Percentiles rank a stretch among this genome's conserved stretches.
Conservation (phyloP, 495 filamentous ascomycete genomes). For the Halenospora varia region DNA sequence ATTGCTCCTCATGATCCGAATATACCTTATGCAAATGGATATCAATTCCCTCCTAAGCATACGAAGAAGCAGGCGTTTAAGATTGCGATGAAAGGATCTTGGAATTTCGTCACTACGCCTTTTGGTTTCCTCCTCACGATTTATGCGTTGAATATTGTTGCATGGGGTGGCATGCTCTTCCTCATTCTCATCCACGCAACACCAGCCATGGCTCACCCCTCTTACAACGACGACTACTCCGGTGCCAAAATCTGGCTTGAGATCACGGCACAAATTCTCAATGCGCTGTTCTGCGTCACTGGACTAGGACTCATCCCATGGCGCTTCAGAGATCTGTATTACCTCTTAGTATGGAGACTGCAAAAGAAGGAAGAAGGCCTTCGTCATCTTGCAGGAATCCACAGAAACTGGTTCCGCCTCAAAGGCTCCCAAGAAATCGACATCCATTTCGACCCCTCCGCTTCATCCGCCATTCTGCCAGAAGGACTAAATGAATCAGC, state of each 20-base stretch:
- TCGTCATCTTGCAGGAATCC: constrained; percentile 57
- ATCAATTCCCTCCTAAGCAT: constrained; percentile 67
- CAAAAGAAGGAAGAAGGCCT: constrained; percentile 44
- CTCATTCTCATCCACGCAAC: constrained; percentile 71
- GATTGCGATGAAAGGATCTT: constrained; percentile 49
- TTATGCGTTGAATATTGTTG: constrained; percentile 76
- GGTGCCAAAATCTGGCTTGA: constrained; percentile 77
- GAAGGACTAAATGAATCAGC: constrained; percentile 27
- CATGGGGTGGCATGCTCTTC: constrained; percentile 94
- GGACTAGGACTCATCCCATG: constrained; percentile 80
- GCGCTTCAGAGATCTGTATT: constrained; percentile 77
- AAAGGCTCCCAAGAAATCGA: constrained; percentile 46
- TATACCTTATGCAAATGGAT: constrained; percentile 47
- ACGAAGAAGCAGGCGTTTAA: constrained; percentile 44
- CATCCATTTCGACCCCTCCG: constrained; percentile 33
- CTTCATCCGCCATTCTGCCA: constrained; percentile 37
- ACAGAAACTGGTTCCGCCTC: constrained; percentile 67
- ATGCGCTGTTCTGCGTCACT: constrained; percentile 80
- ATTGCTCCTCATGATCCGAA: constrained; percentile 13
- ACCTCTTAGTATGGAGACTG: constrained; percentile 58
- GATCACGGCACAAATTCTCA: constrained; percentile 79
- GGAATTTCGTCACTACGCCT: constrained; percentile 60
- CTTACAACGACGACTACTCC: constrained; percentile 65
- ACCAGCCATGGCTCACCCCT: constrained; percentile 72
- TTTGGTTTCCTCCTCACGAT: constrained; percentile 70